Percentiles rank a stretch among this genome's conserved stretches.
These are phyloP conservation scores for Termitomyces sp. DNA, from an alignment of 768 basidiomycete species.

Conservation along the genomic window DNA sequence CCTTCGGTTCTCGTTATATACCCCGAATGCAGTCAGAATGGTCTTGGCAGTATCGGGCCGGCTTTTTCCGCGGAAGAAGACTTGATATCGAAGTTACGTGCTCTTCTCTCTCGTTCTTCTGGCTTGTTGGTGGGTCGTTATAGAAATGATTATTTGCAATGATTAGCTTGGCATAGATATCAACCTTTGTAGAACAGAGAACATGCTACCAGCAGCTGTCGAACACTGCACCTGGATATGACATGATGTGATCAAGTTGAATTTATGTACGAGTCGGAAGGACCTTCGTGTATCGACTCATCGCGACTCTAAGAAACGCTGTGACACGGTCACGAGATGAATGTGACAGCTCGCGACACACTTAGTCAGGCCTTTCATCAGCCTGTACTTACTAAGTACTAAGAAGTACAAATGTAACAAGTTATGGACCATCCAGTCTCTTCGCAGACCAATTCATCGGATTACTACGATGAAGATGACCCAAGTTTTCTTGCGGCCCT, in stretches of 20 bases:
- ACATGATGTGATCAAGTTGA: no score
- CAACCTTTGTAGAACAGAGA: neutral
- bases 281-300: no score
- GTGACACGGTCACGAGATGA: neutral
- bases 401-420: slow-evolving; percentile 1
- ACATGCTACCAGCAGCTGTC: neutral
- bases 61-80: neutral
- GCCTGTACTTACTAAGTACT: no score
- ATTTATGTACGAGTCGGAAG: no score
- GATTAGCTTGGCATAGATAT: no score
- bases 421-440: slow-evolving; percentile 6
- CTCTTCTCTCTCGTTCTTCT: no score
- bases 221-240: neutral
- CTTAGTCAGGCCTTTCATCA: no score
- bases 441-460: slow-evolving; percentile 38
- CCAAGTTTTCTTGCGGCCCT: slow-evolving; percentile 48
- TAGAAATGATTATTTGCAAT: no score
- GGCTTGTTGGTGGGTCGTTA: no score
- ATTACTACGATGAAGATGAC: slow-evolving; percentile 54
- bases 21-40: neutral
- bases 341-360: neutral
- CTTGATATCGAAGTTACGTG: neutral
- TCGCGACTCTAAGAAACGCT: no score
- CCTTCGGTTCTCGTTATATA: neutral
- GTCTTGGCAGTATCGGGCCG: neutral